Evolutionary conservation across 805 yeast species (phyloP).

Genomic region (Yamadazyma akitaensis): DNA sequence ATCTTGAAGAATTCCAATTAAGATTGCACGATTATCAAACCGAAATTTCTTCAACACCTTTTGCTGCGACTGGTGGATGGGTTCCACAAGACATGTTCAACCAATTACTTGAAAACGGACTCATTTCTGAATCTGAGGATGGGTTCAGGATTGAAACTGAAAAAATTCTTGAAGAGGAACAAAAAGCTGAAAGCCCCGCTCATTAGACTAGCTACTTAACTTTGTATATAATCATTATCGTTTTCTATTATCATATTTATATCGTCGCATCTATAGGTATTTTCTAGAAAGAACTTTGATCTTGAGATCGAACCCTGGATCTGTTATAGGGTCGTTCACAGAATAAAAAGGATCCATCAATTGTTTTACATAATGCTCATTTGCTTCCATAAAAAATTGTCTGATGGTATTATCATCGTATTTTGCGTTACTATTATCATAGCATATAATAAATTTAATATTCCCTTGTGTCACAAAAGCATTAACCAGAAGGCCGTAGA

Average conservation of each 20-base stretch:
- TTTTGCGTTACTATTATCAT: conserved; percentile 30
- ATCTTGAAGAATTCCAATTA: conserved; percentile 53
- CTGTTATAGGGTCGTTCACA: conserved; percentile 68
- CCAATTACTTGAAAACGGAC: conserved; percentile 62
- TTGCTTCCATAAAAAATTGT: conserved; percentile 79
- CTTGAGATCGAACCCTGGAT: conserved; percentile 71
- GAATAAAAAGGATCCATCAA: conserved; percentile 83
- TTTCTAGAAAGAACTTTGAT: conserved; percentile 72
- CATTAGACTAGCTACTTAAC: background rate
- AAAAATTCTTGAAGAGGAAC: conserved; percentile 16
- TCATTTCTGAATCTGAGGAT: conserved; percentile 54
- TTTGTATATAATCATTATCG: conserved; percentile 5
- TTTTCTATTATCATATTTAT: background rate
- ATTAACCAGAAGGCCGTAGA: conserved; percentile 77
- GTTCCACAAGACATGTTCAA: conserved; percentile 91
- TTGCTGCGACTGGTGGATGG: conserved; percentile 92
- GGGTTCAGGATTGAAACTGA: conserved; percentile 39
- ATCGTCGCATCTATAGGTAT: conserved; percentile 46
- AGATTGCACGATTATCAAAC: conserved; percentile 66
- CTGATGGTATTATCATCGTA: conserved; percentile 68
- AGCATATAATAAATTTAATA: conserved; percentile 66
- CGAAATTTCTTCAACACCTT: conserved; percentile 68
- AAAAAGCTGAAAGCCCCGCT: background rate
- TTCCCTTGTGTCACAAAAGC: conserved; percentile 89
- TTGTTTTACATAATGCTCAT: conserved; percentile 85